Conservation (phyloP, 495 filamentous ascomycete species). For the Clavariopsis aquatica region DNA sequence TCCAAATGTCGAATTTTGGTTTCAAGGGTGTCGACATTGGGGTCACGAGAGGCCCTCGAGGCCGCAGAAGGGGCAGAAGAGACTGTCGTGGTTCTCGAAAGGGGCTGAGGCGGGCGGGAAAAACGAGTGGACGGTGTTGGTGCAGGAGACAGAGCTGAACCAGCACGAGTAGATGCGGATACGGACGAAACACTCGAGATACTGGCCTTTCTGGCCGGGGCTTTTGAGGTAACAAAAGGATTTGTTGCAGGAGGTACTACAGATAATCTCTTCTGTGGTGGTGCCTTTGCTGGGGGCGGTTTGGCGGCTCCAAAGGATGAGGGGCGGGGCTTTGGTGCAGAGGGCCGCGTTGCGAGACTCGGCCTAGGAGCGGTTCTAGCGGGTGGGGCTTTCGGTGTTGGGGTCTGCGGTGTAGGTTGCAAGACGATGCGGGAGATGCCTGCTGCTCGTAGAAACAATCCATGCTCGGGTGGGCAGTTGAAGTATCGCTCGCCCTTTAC, state of each 20-base stretch:
- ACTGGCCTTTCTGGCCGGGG: neutral
- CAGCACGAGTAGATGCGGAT: neutral
- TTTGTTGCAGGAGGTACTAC: neutral
- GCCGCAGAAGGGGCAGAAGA: conserved; percentile 2
- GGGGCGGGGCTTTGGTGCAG: neutral
- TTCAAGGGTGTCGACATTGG: conserved; percentile 55
- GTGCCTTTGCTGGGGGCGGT: conserved; percentile 8
- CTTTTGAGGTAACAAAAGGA: neutral
- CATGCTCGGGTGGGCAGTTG: conserved; percentile 72
- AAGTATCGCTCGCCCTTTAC: conserved; percentile 91
- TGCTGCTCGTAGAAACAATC: conserved; percentile 82
- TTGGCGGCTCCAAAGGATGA: neutral
- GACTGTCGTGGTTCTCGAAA: neutral
- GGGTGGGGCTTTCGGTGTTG: conserved; percentile 47
- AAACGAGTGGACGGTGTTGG: neutral
- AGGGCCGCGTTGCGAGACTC: neutral
- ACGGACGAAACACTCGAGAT: conserved; percentile 6
- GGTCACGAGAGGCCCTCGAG: conserved; percentile 48
- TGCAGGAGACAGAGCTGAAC: neutral
- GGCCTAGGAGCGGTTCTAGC: conserved; percentile 28
- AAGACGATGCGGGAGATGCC: conserved; percentile 61
- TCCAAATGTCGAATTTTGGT: conserved; percentile 44
- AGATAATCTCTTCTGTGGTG: neutral
- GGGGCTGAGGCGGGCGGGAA: neutral
- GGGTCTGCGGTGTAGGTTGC: conserved; percentile 41